A percentile compares a stretch with the other conserved stretches of the same genome.
Evolutionary conservation across 768 basidiomycete genomes (phyloP).

Genomic region (Bullera alba): DNA sequence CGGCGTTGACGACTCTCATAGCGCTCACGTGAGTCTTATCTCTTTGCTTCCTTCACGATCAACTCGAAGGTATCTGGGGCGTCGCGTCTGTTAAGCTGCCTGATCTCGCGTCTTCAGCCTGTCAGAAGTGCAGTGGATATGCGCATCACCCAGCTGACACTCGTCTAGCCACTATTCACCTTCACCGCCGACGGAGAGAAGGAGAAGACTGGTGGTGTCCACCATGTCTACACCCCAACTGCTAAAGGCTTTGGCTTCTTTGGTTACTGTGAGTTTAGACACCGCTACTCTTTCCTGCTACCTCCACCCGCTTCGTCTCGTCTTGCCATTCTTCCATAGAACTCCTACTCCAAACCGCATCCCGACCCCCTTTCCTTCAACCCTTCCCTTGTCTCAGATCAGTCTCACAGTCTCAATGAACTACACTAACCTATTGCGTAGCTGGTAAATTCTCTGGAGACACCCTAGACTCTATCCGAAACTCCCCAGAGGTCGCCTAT

Average conservation of each 20-base stretch:
- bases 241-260: conserved; percentile 59
- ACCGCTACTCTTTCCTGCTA: too few species aligned
- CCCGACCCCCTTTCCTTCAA: not conserved
- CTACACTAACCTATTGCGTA: conserved; percentile 3
- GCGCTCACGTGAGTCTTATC: conserved; percentile 48
- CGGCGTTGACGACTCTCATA: conserved; percentile 62
- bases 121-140: too few species aligned
- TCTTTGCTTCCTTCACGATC: too few species aligned
- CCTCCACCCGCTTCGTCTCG: too few species aligned
- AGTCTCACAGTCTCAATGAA: not conserved
- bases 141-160: too few species aligned
- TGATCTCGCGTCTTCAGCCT: too few species aligned
- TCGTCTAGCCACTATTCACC: conserved; percentile 26
- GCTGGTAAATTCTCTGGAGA: conserved; percentile 66
- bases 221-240: conserved; percentile 66
- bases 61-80: too few species aligned
- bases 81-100: too few species aligned
- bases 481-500: conserved; percentile 81
- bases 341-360: too few species aligned
- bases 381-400: not conserved
- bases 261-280: conserved; percentile 42
- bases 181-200: conserved; percentile 21
- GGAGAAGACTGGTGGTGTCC: conserved; percentile 42
- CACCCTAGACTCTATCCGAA: conserved; percentile 68
- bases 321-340: too few species aligned